These are phyloP conservation scores for Leishmania mexicana DNA, from an alignment of 208 protist species.

Conservation along the genomic window DNA sequence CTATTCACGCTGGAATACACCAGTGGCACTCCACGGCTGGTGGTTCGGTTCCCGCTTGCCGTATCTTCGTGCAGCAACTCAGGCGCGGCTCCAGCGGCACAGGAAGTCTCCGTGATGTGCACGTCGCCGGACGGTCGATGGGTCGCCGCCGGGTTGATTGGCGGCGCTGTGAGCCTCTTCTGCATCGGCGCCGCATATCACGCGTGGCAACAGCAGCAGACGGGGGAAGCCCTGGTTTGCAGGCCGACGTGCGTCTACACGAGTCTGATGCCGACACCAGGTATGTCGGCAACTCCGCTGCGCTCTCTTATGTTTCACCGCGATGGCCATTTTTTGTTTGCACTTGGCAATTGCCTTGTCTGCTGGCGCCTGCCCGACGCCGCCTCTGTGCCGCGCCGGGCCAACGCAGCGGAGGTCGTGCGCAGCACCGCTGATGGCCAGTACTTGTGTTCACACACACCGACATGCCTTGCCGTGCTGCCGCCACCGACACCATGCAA, in stretches of 20 bases:
- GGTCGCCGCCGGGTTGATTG: conserved; percentile 27
- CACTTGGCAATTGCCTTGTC: conserved; percentile 15
- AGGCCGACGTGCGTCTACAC: conserved; percentile 16
- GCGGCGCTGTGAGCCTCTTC: conserved; percentile 34
- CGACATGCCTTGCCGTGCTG: conserved; percentile 29
- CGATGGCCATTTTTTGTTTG: conserved; percentile 18
- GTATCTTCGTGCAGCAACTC: not conserved
- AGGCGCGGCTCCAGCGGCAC: not conserved
- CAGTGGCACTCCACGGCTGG: not conserved
- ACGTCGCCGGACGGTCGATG: conserved; percentile 26
- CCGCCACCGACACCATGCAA: conserved; percentile 14
- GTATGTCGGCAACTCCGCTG: conserved; percentile 11
- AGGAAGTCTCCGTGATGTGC: conserved; percentile 8
- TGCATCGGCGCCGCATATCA: conserved; percentile 17
- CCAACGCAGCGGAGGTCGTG: not conserved
- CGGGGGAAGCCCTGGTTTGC: conserved; percentile 9
- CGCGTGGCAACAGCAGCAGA: conserved; percentile 2
- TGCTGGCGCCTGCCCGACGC: conserved; percentile 25
- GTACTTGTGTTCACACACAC: conserved; percentile 20
- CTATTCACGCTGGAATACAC: conserved; percentile 5
- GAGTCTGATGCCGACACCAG: conserved; percentile 16
- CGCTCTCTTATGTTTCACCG: conserved; percentile 24
- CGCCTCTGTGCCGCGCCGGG: not conserved
- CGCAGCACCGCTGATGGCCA: conserved; percentile 10
- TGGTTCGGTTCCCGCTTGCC: conserved; percentile 16